A percentile compares a stretch with the other conserved stretches of the same genome.
phyloP scores from a whole-genome alignment of 306 rosid genomes.

The Albizia julibrissin region DNA sequence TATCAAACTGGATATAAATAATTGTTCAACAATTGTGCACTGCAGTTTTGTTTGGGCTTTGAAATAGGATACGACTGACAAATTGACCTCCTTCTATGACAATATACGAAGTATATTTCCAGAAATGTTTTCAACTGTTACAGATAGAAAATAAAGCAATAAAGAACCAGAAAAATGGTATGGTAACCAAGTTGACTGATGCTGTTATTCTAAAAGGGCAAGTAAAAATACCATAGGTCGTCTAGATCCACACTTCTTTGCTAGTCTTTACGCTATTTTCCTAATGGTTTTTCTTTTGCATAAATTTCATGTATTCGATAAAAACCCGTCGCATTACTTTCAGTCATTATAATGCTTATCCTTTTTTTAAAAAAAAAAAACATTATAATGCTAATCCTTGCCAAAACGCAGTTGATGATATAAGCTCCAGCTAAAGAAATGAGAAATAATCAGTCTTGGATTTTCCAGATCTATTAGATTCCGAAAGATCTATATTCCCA shows the following conservation, averaged over 20 bases:
- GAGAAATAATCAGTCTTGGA: not conserved
- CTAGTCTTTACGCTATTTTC: constrained; percentile 5
- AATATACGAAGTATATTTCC: not conserved
- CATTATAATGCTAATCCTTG: constrained; percentile 28
- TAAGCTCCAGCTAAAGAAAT: not conserved
- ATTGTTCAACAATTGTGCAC: not conserved
- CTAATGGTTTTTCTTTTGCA: not conserved
- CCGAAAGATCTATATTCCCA: too few species aligned
- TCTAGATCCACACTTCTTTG: constrained; percentile 20
- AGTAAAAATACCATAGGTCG: not conserved
- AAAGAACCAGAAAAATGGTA: constrained; percentile 20
- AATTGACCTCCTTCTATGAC: not conserved
- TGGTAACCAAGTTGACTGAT: not conserved
- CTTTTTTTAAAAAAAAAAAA: too few species aligned
- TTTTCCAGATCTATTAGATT: constrained; percentile 35
- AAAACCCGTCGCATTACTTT: constrained; percentile 19
- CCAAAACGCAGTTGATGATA: constrained; percentile 6
- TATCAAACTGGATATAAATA: constrained; percentile 17
- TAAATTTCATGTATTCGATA: not conserved
- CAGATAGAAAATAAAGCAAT: constrained; percentile 10
- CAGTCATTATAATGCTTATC: constrained; percentile 18
- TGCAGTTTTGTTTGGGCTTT: constrained; percentile 1
- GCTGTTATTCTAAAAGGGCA: not conserved
- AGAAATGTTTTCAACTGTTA: constrained; percentile 25
- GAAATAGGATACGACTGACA: constrained; percentile 7